Evolutionary conservation across 805 yeast genomes (phyloP), one percentile per base, ranked within the genome.

Genomic region (Torulaspora maleeae): DNA sequence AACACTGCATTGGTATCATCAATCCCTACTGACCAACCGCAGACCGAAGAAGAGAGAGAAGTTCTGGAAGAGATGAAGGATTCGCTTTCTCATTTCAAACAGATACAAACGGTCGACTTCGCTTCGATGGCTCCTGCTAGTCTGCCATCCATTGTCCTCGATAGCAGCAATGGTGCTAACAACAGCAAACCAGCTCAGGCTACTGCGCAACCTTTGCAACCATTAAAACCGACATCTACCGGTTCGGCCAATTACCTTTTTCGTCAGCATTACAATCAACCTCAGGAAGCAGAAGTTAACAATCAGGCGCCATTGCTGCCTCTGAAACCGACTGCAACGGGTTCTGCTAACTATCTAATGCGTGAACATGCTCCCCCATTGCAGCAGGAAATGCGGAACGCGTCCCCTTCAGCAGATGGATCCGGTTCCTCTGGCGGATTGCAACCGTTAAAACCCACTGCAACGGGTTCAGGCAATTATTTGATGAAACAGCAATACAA

Each of bases 41-140:
- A 65, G 38, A 77, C 76, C 17, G 80, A 77, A 36, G 83, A 82
- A 50, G 95, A 85, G 49, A 82, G 78, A 51, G 84, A 82, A 53
- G 84, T 80, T 36, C 69, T 84, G 27, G 78, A 77, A 49, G 90
- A 82, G 52, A 83, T 84, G 81, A 84, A 80, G 54, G 83, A 84
- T 10, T 83, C 84, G 11, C 77, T 83, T 44, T 80, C 80, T 50
- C 82, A 81, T 59, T 88, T 88, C 66, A 82, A 79, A 41, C 82
- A 85, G 57, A 83, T 88, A 45, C 71, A 67, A 45, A 78, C 81
- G 24, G 87, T 86, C 30, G 96, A 88, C 60, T 80, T 86, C 44
- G 61, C 56, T 1, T 47, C 60, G 3, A 34, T 55, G 13, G 47
- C 50, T 12, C 47, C 51, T 7, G 38, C 25, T 5, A 43, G 38